Evolutionary conservation across 768 basidiomycete species (phyloP), one percentile per base, ranked within the genome.

Genomic region (Sutorius australiensis): DNA sequence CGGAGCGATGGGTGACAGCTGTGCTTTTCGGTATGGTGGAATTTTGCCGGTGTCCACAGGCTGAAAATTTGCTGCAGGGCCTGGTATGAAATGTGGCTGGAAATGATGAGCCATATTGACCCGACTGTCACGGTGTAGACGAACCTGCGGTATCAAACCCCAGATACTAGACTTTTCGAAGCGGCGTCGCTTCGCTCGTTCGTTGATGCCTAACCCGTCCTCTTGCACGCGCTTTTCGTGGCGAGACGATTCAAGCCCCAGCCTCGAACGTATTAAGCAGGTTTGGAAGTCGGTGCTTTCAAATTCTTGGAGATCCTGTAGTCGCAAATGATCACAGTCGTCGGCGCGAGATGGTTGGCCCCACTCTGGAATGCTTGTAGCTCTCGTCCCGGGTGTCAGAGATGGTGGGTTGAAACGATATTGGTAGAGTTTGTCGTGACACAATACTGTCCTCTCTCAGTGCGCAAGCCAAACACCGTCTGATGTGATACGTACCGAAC

Each of bases 281-380:
- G 41, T 40, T 36, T 45, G 48, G 37, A 76, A 62, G 50, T 75
- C 64, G 17, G 74, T 72, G 24, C 61, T 69, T 39, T 67, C 45
- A 48, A 81, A 82, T 14, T 78, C 77, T 41, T 76, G 73, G 51
- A 82, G 66, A 17, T 73, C 72, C 19, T 62, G 54, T 14, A 79
- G 44, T 30, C 54, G 56, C 46, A 72, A 73, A 30, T 72, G 30
- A 41, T 80, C 78, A 13, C 68, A 54, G n/a, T 67, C 69, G 24
- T 65, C 62, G 12, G 55, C 52, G 21, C 64, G 42, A 7, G 63
- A 56, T 8, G 57, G 59, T 19, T 62, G 61, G 10, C 72, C 75
- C 80, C 80, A 81, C 43, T 75, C 73, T 33, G 67, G 48, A 32
- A 63, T 50, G 57, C 36, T 45, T 28, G 40, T 46, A 31, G 52